phyloP scores from a whole-genome alignment of 2,329 filamentous ascomycete genomes.

The Colletotrichum sp. region DNA sequence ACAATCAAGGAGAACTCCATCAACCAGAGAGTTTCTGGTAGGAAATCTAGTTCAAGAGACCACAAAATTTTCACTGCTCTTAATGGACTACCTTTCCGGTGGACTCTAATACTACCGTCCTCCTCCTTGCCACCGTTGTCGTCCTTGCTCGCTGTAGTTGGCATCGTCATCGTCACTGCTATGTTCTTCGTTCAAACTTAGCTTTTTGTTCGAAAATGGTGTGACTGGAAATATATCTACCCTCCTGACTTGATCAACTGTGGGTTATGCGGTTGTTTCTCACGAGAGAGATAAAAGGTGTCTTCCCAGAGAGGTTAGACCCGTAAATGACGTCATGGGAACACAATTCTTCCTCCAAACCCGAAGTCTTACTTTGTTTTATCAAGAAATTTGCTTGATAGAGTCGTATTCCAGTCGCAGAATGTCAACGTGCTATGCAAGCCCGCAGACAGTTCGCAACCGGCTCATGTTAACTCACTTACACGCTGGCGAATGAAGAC shows the following conservation, averaged over 20 bases:
- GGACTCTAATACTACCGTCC: neutral
- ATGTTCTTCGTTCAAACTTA: neutral
- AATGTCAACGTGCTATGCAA: neutral
- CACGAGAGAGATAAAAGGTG: neutral
- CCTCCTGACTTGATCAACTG: neutral
- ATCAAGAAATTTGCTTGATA: neutral
- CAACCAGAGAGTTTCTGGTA: neutral
- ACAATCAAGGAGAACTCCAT: neutral
- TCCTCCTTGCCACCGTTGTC: neutral
- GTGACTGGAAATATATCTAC: neutral
- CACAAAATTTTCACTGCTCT: neutral
- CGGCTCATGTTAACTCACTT: neutral
- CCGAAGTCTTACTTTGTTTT: neutral
- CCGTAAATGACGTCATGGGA: neutral
- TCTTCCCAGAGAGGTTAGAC: neutral
- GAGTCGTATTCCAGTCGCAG: neutral
- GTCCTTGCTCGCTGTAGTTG: neutral
- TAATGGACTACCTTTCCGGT: neutral
- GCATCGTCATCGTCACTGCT: neutral
- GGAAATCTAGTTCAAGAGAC: neutral
- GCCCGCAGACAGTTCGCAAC: neutral
- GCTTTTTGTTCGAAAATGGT: too few relatives aligned
- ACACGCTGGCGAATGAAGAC: neutral
- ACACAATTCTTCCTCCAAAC: neutral
- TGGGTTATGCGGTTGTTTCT: neutral